Percentiles rank a stretch among this genome's conserved stretches.
Evolutionary conservation across 1,284 basidiomycete genomes (phyloP).

Genomic region (Naganishia sp.): DNA sequence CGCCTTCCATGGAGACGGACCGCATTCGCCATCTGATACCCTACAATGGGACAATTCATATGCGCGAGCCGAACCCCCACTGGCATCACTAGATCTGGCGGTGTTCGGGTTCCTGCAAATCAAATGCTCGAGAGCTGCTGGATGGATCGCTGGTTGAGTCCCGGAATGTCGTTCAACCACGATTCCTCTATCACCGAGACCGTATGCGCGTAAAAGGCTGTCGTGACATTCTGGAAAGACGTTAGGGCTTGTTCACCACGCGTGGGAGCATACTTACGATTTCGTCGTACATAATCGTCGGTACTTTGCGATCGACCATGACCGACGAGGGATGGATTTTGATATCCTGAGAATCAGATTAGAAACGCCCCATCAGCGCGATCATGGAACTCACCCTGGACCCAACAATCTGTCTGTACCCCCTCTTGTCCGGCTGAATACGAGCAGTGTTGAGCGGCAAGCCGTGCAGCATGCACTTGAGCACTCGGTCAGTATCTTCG

Average conservation of each 20-base stretch:
- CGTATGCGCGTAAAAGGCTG: slow-evolving; percentile 79
- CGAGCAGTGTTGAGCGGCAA: slow-evolving; percentile 79
- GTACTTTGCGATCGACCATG: slow-evolving; percentile 73
- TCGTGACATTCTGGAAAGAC: slow-evolving; percentile 70
- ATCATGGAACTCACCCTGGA: slow-evolving; percentile 62
- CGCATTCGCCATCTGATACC: neutral
- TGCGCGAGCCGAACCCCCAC: no score
- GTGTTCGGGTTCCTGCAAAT: neutral
- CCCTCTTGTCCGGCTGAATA: slow-evolving; percentile 71
- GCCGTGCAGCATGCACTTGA: slow-evolving; percentile 70
- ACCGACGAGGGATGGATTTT: slow-evolving; percentile 87
- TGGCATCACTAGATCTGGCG: no score
- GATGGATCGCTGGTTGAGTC: slow-evolving; percentile 28
- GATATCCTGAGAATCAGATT: slow-evolving; percentile 47
- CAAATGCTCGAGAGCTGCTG: slow-evolving; percentile 15
- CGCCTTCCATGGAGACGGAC: neutral
- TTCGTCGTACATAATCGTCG: slow-evolving; percentile 86
- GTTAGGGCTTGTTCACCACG: slow-evolving; percentile 4
- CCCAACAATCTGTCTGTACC: slow-evolving; percentile 78
- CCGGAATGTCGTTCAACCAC: slow-evolving; percentile 55
- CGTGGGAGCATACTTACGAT: slow-evolving; percentile 61
- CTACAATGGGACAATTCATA: neutral
- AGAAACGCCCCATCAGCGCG: neutral
- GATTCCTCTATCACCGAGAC: slow-evolving; percentile 74
- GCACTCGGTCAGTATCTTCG: slow-evolving; percentile 63